These are phyloP conservation scores for Penicillium goetzii DNA, from an alignment of 495 filamentous ascomycete genomes.

Conservation along the genomic window DNA sequence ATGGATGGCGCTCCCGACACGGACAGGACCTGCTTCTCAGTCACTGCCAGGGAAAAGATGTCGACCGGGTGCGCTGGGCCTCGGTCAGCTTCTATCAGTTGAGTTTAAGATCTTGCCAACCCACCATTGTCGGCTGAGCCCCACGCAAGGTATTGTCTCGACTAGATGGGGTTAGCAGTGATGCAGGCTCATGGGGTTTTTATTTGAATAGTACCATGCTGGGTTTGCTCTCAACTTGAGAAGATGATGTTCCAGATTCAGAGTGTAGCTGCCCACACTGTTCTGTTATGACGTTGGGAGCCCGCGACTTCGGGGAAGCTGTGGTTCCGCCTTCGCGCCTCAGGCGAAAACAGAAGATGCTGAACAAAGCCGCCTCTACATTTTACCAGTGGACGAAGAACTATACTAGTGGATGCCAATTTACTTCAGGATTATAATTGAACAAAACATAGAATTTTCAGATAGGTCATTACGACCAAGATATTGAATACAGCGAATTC, in stretches of 20 bases:
- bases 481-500: constrained; percentile 8
- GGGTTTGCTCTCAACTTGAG: neutral
- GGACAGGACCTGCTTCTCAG: constrained; percentile 73
- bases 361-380: constrained; percentile 1
- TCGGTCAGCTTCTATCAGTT: constrained; percentile 27
- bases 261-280: neutral
- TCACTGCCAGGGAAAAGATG: constrained; percentile 88
- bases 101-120: constrained; percentile 24
- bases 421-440: neutral
- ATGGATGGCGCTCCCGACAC: constrained; percentile 80
- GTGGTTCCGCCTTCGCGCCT: constrained; percentile 14
- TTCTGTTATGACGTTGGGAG: constrained; percentile 2
- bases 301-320: constrained; percentile 6
- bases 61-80: constrained; percentile 77
- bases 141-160: constrained; percentile 94
- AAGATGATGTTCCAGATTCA: neutral
- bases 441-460: constrained; percentile 6
- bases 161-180: constrained; percentile 55
- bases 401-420: neutral
- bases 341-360: constrained; percentile 6
- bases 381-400: neutral
- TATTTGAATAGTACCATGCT: neutral
- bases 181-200: neutral
- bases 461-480: constrained; percentile 1
- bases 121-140: constrained; percentile 87